Evolutionary conservation across 1,139 yeast species (phyloP), one percentile per base, ranked within the genome.

Genomic region (Trichomonascaceae sp.): DNA sequence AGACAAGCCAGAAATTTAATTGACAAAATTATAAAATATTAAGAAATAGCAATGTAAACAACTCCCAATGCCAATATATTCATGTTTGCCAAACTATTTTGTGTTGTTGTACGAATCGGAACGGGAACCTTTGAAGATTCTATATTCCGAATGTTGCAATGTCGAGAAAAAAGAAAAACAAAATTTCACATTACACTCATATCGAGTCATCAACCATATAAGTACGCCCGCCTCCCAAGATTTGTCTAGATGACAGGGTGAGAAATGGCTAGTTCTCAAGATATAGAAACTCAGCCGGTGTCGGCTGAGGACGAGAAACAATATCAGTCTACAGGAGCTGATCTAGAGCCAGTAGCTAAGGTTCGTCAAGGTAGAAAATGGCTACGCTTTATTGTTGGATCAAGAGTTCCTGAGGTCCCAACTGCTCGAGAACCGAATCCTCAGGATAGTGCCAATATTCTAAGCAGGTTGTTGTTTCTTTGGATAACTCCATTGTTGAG

Each of bases 401-500:
- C 54, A 2, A 38, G 52, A 17, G 38, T 50, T 27, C 50, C 50
- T 13, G 55, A 53, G 12, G 44, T 49, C 10, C 58, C 58, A 12
- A 44, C 43, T 17, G 22, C 12, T 12, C 19, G 51, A 22, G 32
- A 22, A 38, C 24, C 45, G n/a, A 45, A 53, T 15, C 54, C 55
- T 12, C 48, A 51, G 41, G 53, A 44, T 13, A 19, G 12, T 19
- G 58, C 57, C 12, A 47, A 39, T 18, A 15, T 50, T 5, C 17
- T 54, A 13, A 51, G 55, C 7, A 18, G 32, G 36, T 9, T 53
- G 18, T 50, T 57, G 12, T 56, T 53, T 53, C 20, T 54, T 1
- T 56, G 58, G 58, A 41, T 56, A 18, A 54, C 55, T 15, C 56
- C 57, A 3, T 36, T 56, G 32, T 46, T 56, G 36, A 45, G 55